These are phyloP conservation scores for Phellinidium pouzarii DNA, from an alignment of 1,284 basidiomycete genomes.

Conservation along the genomic window DNA sequence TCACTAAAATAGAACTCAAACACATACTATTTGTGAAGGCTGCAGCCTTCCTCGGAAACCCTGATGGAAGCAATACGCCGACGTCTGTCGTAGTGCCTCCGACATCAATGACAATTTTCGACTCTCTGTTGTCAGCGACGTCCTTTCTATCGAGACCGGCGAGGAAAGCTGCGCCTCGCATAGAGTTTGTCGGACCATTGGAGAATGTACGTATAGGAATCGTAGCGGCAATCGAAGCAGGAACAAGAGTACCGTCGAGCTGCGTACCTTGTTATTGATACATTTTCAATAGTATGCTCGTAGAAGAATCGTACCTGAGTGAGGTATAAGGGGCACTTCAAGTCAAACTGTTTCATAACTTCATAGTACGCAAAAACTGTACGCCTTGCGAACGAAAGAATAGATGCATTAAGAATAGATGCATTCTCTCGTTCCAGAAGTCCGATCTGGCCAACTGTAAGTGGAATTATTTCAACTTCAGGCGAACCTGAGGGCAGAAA, in stretches of 20 bases:
- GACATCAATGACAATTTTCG: constrained; percentile 49
- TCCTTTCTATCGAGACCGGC: constrained; percentile 34
- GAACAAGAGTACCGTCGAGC: constrained; percentile 50
- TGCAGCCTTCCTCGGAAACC: constrained; percentile 45
- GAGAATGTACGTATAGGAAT: constrained; percentile 59
- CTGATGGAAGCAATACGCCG: constrained; percentile 43
- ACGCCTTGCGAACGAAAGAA: constrained; percentile 42
- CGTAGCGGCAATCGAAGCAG: constrained; percentile 42
- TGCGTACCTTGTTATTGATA: not conserved
- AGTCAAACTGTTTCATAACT: constrained; percentile 39
- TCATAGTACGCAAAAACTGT: constrained; percentile 46
- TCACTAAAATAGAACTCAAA: not conserved
- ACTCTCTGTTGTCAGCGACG: constrained; percentile 30
- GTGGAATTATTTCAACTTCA: not conserved
- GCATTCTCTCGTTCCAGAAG: constrained; percentile 59
- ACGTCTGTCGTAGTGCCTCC: constrained; percentile 53
- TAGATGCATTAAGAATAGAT: constrained; percentile 53
- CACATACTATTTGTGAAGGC: constrained; percentile 37
- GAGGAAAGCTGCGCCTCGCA: constrained; percentile 53
- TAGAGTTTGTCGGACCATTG: constrained; percentile 54
- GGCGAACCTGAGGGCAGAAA: constrained; percentile 24
- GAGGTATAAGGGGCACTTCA: constrained; percentile 48
- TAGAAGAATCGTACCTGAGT: constrained; percentile 35
- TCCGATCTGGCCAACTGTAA: constrained; percentile 45
- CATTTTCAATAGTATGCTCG: not conserved